Evolutionary conservation across 2,329 filamentous ascomycete species (phyloP), one percentile per base, ranked within the genome.

Genomic region (Cadophora malorum): DNA sequence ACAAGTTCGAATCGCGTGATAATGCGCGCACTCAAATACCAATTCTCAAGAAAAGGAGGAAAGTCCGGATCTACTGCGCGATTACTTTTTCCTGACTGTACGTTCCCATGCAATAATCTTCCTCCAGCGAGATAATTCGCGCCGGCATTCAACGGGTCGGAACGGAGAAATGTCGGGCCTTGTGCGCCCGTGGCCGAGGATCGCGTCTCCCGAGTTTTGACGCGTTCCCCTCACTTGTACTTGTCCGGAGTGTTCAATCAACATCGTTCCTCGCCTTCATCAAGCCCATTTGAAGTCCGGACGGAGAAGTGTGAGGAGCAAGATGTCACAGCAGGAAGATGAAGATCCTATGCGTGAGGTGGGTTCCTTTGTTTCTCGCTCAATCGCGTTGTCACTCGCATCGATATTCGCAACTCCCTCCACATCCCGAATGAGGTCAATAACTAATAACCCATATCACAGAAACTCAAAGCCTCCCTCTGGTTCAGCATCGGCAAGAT

Each of bases 401-500:
- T n/a, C 45, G 2, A n/a, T 4, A 49, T n/a, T 28, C 28, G 28
- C 28, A 28, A 28, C 28, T 28, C 3, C 5, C 28, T 5, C 28
- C 28, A 3, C 19, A 21, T 21, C 16, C 12, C 4, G 41, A 6
- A 21, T 49, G 10, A n/a, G 21, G 19, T 3, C 19, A 4, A 49
- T 21, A 49, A 21, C 45, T 49, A 16, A 45, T 9, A 14, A 19
- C n/a, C 33, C 28, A 28, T 5, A 3, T 28, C 28, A 25, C n/a
- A 52, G 47, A 31, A 49, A 23, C 68, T 63, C 7, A 67, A 96
- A 83, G 89, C 91, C 45, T 91, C 92, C 16, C 86, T 97, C 28
- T 97, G 93, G 93, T 91, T 91, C 76, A 87, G 90, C 28, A 87
- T 97, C 68, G 92, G 93, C 72, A 91, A 93, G 78, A 95, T 96